phyloP scores from a whole-genome alignment of 2,329 filamentous ascomycete genomes.

The Neonectria magnoliae region DNA sequence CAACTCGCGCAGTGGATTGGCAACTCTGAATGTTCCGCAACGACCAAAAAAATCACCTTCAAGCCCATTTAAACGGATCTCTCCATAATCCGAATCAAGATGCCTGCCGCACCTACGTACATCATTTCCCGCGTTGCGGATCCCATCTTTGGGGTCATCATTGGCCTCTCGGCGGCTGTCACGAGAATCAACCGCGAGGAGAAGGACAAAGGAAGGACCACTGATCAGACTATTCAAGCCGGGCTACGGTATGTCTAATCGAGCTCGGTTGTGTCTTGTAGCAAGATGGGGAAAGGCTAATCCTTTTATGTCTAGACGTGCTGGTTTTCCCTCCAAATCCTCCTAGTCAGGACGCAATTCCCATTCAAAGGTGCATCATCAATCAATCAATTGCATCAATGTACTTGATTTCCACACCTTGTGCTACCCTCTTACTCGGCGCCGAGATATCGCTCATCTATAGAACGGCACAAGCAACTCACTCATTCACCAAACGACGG shows the following conservation, averaged over 20 bases:
- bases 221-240: conserved; percentile 60
- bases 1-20: conserved; percentile 15
- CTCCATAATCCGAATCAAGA: conserved; percentile 40
- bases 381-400: background rate
- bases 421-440: background rate
- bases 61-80: background rate
- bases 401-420: background rate
- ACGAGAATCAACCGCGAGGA: conserved; percentile 69
- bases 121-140: conserved; percentile 69
- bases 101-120: conserved; percentile 63
- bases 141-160: conserved; percentile 67
- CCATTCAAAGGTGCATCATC: background rate
- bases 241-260: conserved; percentile 51
- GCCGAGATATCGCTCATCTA: conserved; percentile 17
- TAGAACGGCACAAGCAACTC: conserved; percentile 20
- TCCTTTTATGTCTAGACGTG: conserved; percentile 39
- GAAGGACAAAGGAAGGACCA: conserved; percentile 65
- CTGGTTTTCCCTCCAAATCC: conserved; percentile 42
- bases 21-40: background rate
- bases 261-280: background rate
- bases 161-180: conserved; percentile 65
- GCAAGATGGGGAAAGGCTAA: conserved; percentile 12
- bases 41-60: background rate
- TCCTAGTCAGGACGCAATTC: conserved; percentile 20
- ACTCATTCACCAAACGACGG: conserved; percentile 55